These are phyloP conservation scores for Gynandropsis gynandra DNA, from an alignment of 345 rosid genomes.

Conservation along the genomic window DNA sequence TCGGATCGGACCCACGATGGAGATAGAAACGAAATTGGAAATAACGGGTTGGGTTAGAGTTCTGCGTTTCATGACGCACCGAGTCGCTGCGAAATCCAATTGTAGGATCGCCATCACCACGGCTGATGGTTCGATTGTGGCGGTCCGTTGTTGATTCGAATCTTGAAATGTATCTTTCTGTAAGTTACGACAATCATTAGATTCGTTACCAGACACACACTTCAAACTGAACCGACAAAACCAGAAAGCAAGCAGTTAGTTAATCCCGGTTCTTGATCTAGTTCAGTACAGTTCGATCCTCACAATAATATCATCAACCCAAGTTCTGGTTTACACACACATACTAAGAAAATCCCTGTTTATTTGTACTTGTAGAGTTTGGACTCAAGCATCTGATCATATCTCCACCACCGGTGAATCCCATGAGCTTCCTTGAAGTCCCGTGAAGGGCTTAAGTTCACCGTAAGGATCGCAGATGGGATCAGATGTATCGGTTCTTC, in stretches of 20 bases:
- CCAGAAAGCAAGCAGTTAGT: neutral
- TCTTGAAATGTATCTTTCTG: no score
- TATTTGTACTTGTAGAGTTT: slow-evolving; percentile 45
- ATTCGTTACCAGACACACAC: no score
- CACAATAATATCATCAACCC: neutral
- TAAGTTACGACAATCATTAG: no score
- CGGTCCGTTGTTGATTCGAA: slow-evolving; percentile 58
- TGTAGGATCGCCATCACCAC: slow-evolving; percentile 65
- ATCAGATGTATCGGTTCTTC: slow-evolving; percentile 68
- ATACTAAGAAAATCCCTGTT: slow-evolving; percentile 6
- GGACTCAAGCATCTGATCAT: slow-evolving; percentile 45
- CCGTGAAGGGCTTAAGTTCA: slow-evolving; percentile 34
- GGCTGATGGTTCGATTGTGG: slow-evolving; percentile 76
- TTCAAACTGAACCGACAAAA: slow-evolving; percentile 9
- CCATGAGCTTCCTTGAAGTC: slow-evolving; percentile 81
- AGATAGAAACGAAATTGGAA: slow-evolving; percentile 62
- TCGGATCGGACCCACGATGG: slow-evolving; percentile 68
- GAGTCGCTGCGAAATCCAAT: slow-evolving; percentile 42
- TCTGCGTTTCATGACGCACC: slow-evolving; percentile 69
- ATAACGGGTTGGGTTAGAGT: slow-evolving; percentile 83
- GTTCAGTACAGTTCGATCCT: no score
- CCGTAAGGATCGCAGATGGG: slow-evolving; percentile 57
- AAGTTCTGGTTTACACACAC: slow-evolving; percentile 5
- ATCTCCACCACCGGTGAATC: slow-evolving; percentile 90
- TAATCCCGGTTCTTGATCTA: no score